Conservation (phyloP, 257 asterid genomes). For the Penstemon eatonii region DNA sequence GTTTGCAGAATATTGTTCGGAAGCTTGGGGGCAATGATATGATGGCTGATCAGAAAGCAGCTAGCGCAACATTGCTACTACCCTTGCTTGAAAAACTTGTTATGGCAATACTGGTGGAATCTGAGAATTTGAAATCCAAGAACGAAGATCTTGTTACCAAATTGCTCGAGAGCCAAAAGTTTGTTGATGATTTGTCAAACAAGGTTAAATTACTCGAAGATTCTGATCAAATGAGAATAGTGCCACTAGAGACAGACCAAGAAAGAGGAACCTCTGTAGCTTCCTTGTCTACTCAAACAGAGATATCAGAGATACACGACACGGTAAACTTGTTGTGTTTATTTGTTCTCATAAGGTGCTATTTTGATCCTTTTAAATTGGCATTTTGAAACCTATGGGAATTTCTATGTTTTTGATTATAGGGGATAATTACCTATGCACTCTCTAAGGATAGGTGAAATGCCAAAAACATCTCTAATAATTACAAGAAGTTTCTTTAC, state of each 20-base stretch:
- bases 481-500: too few relatives aligned
- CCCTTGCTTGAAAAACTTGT: conserved; percentile 64
- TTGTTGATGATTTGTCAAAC: conserved; percentile 68
- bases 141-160: conserved; percentile 69
- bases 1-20: conserved; percentile 55
- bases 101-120: conserved; percentile 51
- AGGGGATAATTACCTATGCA: too few relatives aligned
- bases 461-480: too few relatives aligned
- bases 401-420: too few relatives aligned
- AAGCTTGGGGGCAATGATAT: conserved; percentile 66
- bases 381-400: background rate
- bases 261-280: conserved; percentile 59
- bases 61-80: conserved; percentile 44
- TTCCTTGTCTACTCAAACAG: conserved; percentile 60
- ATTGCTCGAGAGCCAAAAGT: conserved; percentile 60
- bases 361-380: background rate
- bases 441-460: too few relatives aligned
- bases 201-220: conserved; percentile 72
- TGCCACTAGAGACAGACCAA: conserved; percentile 51
- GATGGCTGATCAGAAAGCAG: conserved; percentile 47
- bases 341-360: conserved; percentile 14
- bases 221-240: conserved; percentile 44
- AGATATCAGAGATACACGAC: conserved; percentile 92
- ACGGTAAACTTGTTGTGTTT: conserved; percentile 50
- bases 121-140: conserved; percentile 61